Evolutionary conservation across 371 early-diverging fungal species (phyloP), one percentile per base, ranked within the genome.

Genomic region (Haplosporangium sp.): DNA sequence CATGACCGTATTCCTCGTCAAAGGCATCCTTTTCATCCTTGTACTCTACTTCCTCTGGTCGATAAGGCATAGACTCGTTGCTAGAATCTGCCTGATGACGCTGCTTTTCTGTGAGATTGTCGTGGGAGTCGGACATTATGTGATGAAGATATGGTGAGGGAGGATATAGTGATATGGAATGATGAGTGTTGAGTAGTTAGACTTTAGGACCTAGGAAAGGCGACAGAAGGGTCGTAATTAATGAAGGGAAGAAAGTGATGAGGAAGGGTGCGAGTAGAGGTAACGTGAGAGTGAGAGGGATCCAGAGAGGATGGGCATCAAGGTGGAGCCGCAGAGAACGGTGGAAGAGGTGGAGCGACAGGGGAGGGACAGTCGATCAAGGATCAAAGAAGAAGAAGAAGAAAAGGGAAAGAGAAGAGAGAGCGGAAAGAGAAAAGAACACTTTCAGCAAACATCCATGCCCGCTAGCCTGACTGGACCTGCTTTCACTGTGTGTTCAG

Each of bases 21-120:
- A 61, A 65, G 23, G 48, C 50, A 0, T 66, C 67, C 16, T 65
- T 65, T 5, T 69, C 71, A 43, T 70, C 67, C 7, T 18, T 23
- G 62, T 75, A 75, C 8, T 75, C 76, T 36, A 57, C 58, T 20
- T 75, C 70, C 0, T 69, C 67, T 21, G 76, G 36, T 8, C 59
- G 10, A 41, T 75, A 75, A 42, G 76, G 76, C 21, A 75, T 53
- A 53, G 58, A 37, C 50, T 62, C 67, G 7, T n/a, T 23, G 14
- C 51, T 56, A 21, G 62, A 56, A 20, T 60, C 42, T 8, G 38
- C 37, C 16, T 61, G 38, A 18, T 11, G 55, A 20, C 45, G 48
- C 13, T 47, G 29, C 60, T 64, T 68, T 20, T 68, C 65, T 62
- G 75, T 65, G 62, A 69, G 69, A 14, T 69, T 57, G 13, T 75